Conservation (phyloP, 805 yeast species). For the Candida koratica region DNA sequence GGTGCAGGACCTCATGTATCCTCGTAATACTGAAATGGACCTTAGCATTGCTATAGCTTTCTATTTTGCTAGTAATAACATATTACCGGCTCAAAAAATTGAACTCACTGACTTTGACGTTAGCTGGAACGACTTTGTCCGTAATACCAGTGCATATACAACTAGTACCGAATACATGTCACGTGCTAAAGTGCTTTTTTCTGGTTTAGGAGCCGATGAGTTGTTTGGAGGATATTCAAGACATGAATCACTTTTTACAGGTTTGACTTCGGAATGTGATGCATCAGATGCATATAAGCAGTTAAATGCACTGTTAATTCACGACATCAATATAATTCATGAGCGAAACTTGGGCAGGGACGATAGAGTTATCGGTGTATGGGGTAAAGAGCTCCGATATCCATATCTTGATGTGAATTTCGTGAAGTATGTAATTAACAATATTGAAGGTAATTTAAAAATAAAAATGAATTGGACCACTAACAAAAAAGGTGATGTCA, state of each 20-base stretch:
- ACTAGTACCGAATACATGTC: slow-evolving; percentile 37
- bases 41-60: slow-evolving; percentile 93
- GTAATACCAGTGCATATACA: slow-evolving; percentile 9
- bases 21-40: slow-evolving; percentile 91
- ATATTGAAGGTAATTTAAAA: slow-evolving; percentile 48
- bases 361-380: slow-evolving; percentile 77
- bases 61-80: slow-evolving; percentile 77
- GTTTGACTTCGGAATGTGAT: slow-evolving; percentile 15
- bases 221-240: slow-evolving; percentile 93
- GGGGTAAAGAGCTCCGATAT: slow-evolving; percentile 89
- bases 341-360: slow-evolving; percentile 84
- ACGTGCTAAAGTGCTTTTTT: slow-evolving; percentile 64
- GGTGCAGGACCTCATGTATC: slow-evolving; percentile 70
- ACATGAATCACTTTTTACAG: slow-evolving; percentile 54
- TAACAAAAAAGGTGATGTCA: slow-evolving; percentile 23
- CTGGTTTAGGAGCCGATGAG: slow-evolving; percentile 98
- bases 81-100: slow-evolving; percentile 9
- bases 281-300: slow-evolving; percentile 27
- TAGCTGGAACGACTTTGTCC: slow-evolving; percentile 19
- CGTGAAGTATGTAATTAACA: slow-evolving; percentile 43
- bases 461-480: slow-evolving; percentile 31
- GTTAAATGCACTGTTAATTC: slow-evolving; percentile 56
- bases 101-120: slow-evolving; percentile 14
- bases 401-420: slow-evolving; percentile 74
- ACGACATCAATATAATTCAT: slow-evolving; percentile 72